Percentiles rank a stretch among this genome's conserved stretches.
Conservation (phyloP, 768 basidiomycete genomes). For the Fomitopsis pulvina region DNA sequence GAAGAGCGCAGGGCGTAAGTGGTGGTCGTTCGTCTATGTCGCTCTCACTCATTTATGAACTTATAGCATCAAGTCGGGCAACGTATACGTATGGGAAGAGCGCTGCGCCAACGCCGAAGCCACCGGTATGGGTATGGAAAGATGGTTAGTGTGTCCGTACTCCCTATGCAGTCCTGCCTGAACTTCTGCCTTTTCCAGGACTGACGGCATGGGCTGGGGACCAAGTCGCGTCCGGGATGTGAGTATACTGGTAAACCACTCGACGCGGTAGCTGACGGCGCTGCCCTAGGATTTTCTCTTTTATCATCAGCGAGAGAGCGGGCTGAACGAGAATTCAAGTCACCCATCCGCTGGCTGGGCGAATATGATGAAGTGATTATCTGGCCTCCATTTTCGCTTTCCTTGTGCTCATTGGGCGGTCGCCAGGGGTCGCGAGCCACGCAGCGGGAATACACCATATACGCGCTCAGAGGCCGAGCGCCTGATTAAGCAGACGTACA, state of each 20-base stretch:
- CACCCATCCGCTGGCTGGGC: conserved; percentile 65
- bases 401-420: too few species aligned
- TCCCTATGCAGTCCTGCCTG: conserved; percentile 3
- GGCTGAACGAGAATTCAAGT: conserved; percentile 32
- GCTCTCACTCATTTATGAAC: not conserved
- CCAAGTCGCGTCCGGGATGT: conserved; percentile 64
- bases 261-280: conserved; percentile 5
- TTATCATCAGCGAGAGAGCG: conserved; percentile 44
- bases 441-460: conserved; percentile 29
- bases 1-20: conserved; percentile 52
- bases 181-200: conserved; percentile 25
- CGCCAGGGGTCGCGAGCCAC: conserved; percentile 35
- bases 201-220: conserved; percentile 77
- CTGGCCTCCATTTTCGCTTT: conserved; percentile 11
- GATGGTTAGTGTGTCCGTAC: conserved; percentile 44
- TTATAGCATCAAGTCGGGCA: conserved; percentile 53
- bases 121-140: conserved; percentile 81
- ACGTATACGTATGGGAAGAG: conserved; percentile 88
- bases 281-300: conserved; percentile 43
- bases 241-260: not conserved
- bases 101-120: conserved; percentile 76
- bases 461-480: conserved; percentile 28
- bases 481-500: conserved; percentile 51
- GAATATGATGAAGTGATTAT: conserved; percentile 22
- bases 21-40: not conserved